Conservation (phyloP, 306 rosid species). For the Adenanthera pavonina region DNA sequence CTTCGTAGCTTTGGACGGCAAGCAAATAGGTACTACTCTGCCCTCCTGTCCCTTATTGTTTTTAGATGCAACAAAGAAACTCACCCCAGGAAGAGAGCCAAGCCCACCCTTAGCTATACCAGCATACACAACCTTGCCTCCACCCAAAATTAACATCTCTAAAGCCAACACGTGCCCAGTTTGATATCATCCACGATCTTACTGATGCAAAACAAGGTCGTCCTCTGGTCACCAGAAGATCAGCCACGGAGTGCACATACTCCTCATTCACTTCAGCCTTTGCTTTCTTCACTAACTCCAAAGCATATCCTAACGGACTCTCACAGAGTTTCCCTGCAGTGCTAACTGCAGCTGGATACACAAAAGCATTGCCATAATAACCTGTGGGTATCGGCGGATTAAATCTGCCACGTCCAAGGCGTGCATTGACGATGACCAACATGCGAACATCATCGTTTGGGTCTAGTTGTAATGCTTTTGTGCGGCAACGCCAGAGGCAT, state of each 20-base stretch:
- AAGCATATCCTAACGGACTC: too few relatives aligned
- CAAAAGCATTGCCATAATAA: too few relatives aligned
- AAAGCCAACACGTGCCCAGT: neutral
- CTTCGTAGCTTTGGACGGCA: conserved; percentile 47
- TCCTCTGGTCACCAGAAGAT: neutral
- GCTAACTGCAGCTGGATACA: too few relatives aligned
- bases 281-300: too few relatives aligned
- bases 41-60: conserved; percentile 49
- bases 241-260: too few relatives aligned
- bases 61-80: neutral
- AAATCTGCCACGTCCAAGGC: too few relatives aligned
- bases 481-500: conserved; percentile 37
- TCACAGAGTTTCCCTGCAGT: too few relatives aligned
- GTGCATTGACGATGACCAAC: too few relatives aligned
- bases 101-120: conserved; percentile 35
- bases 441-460: too few relatives aligned
- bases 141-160: conserved; percentile 56
- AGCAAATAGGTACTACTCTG: conserved; percentile 38
- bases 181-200: conserved; percentile 32
- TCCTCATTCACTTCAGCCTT: too few relatives aligned
- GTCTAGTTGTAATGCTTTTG: conserved; percentile 35
- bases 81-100: neutral
- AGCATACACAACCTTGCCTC: conserved; percentile 47
- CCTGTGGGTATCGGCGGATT: too few relatives aligned
- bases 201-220: neutral